Conservation (phyloP, 257 asterid species). For the Capsicum chinense region DNA sequence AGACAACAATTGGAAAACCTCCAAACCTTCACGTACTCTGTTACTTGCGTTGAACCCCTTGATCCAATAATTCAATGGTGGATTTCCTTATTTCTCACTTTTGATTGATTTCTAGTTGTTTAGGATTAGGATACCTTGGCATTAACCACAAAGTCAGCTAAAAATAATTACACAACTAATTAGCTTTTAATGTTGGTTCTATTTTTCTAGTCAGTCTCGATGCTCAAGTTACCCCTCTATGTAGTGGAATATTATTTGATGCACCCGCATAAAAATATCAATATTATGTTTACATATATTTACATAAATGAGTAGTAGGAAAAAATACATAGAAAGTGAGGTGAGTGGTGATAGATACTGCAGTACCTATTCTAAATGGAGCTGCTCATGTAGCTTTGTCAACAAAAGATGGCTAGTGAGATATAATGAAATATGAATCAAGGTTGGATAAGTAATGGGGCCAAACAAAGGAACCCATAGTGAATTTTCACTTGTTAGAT, state of each 20-base stretch:
- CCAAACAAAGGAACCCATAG: slow-evolving; percentile 29
- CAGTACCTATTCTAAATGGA: background rate
- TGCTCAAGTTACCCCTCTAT: background rate
- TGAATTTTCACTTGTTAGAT: slow-evolving; percentile 25
- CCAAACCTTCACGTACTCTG: too few relatives aligned
- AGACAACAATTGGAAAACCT: too few relatives aligned
- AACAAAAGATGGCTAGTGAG: background rate
- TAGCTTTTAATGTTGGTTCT: background rate
- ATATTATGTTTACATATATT: background rate
- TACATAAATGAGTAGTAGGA: background rate
- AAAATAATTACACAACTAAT: background rate
- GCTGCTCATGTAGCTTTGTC: background rate
- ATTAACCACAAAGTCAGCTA: background rate
- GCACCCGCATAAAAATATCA: background rate
- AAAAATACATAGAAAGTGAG: background rate
- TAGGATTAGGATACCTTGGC: background rate
- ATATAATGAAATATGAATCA: background rate
- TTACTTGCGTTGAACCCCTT: too few relatives aligned
- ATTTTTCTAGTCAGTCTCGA: background rate
- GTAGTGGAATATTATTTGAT: background rate
- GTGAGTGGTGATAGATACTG: background rate
- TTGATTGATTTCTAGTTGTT: background rate
- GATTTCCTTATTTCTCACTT: background rate
- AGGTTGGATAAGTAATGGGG: background rate
- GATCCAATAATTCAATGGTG: too few relatives aligned